These are phyloP conservation scores for Blumeriella jaapii DNA, from an alignment of 2,329 filamentous ascomycete genomes.

Conservation along the genomic window DNA sequence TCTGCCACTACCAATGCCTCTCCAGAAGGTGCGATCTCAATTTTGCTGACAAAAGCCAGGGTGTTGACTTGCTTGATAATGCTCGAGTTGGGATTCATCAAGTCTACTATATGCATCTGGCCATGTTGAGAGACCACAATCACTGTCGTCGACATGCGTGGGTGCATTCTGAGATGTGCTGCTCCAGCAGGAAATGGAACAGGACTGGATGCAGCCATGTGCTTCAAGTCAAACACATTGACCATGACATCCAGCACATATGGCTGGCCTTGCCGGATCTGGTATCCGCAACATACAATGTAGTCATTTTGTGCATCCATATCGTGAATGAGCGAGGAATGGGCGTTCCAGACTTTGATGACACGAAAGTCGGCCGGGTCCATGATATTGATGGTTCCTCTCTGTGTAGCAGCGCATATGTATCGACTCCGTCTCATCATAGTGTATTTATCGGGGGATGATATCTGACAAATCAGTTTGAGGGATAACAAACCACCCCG, in stretches of 20 bases:
- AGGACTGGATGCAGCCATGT: constrained; percentile 73
- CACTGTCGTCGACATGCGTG: constrained; percentile 86
- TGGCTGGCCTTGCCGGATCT: constrained; percentile 64
- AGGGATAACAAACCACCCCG: not conserved
- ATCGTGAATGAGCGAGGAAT: constrained; percentile 80
- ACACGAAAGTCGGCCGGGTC: constrained; percentile 69
- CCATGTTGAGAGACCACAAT: constrained; percentile 87
- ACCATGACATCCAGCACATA: constrained; percentile 86
- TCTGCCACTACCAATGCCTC: constrained; percentile 59
- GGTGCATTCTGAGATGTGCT: constrained; percentile 93
- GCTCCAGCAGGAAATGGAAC: constrained; percentile 89
- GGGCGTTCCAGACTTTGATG: constrained; percentile 81
- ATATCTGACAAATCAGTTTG: constrained; percentile 41
- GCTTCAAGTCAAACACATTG: constrained; percentile 92
- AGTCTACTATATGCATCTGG: constrained; percentile 89
- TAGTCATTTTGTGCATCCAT: constrained; percentile 97
- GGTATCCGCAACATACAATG: constrained; percentile 90
- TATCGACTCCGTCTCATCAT: constrained; percentile 87
- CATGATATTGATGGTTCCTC: constrained; percentile 73
- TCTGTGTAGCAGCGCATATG: constrained; percentile 82
- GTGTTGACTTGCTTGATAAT: constrained; percentile 57
- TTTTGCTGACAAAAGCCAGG: constrained; percentile 44
- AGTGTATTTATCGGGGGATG: constrained; percentile 67
- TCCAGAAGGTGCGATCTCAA: constrained; percentile 61
- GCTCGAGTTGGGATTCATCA: constrained; percentile 65